Percentiles rank a stretch among this genome's conserved stretches.
Conservation (phyloP, 2,329 filamentous ascomycete genomes). For the Eutypella sp. region DNA sequence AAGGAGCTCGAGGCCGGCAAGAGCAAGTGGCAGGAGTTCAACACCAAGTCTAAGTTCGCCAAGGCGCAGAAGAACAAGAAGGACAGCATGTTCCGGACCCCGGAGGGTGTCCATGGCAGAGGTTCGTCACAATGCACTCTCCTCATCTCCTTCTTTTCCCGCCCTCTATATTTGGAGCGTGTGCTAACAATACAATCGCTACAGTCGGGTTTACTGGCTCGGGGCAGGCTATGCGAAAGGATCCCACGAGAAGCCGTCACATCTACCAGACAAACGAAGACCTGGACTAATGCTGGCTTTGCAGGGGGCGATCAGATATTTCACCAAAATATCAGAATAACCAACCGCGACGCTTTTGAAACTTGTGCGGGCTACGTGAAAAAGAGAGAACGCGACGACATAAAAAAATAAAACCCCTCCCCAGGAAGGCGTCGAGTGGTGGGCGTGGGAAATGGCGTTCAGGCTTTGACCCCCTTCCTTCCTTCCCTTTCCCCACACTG, state of each 20-base stretch:
- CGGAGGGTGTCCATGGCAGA: slow-evolving; percentile 78
- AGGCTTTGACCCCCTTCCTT: slow-evolving; percentile 29
- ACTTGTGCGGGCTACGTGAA: too few species aligned
- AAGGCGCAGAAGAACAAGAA: slow-evolving; percentile 63
- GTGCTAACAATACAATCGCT: slow-evolving; percentile 28
- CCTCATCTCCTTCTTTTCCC: too few species aligned
- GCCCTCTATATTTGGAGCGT: too few species aligned
- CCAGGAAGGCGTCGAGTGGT: slow-evolving; percentile 11
- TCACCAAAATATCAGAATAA: slow-evolving; percentile 9
- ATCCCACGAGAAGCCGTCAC: slow-evolving; percentile 74
- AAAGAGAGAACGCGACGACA: too few species aligned
- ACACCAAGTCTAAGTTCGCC: slow-evolving; percentile 66
- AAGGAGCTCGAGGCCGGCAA: slow-evolving; percentile 89
- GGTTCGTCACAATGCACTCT: slow-evolving; percentile 48
- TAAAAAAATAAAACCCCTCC: too few species aligned
- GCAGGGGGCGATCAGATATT: slow-evolving; percentile 17
- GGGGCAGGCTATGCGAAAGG: slow-evolving; percentile 93
- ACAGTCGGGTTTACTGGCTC: slow-evolving; percentile 94
- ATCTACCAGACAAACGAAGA: slow-evolving; percentile 77
- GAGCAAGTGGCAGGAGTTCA: slow-evolving; percentile 93
- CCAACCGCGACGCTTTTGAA: too few species aligned
- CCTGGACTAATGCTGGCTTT: slow-evolving; percentile 53
- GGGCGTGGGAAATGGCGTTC: slow-evolving; percentile 14
- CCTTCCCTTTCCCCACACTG: slow-evolving; percentile 17
- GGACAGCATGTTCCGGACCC: slow-evolving; percentile 95